Evolutionary conservation across 805 yeast genomes (phyloP), one percentile per base, ranked within the genome.

Genomic region (Metschnikowia rubicola): DNA sequence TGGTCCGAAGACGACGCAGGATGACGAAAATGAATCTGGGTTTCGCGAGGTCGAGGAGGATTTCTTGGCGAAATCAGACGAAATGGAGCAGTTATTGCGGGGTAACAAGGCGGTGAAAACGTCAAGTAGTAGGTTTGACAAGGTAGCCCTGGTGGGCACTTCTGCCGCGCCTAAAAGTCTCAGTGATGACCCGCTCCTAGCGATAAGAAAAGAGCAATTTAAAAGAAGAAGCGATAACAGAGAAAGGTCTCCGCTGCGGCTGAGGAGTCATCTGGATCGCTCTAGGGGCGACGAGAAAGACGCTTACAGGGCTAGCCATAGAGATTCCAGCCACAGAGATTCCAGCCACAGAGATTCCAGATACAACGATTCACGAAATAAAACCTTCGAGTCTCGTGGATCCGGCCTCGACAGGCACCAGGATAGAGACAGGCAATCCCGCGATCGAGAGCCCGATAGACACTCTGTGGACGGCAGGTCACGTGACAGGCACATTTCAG

Each of bases 171-270:
- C 31, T 59, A 60, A 26, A 8, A 9, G 37, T 59, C 35, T 45
- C 32, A 54, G 42, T 8, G 71, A 78, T 36, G 86, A 82, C 54
- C 86, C 86, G 1, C 67, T 81, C 67, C 55, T 70, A 36, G 68
- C 63, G 46, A 73, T 79, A 9, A 66, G 68, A 21, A 54, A 48
- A 46, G 46, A 57, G 28, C 40, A 34, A 7, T 33, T 46, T 39
- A 35, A 37, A 37, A 37, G 32, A 30, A 34, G 46, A 33, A 28
- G 42, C 37, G 44, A 41, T 15, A 17, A 28, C 21, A 15, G 43
- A 7, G 48, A 45, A 8, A 21, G 41, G 30, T 45, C 48, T 9
- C 46, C 46, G 5, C 33, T 28, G 15, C 26, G 38, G 5, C 8
- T 34, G 28, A 19, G 12, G 11, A 19, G 29, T 21, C 26, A 21